Base-by-base conservation (phyloP, 1,139 yeast genomes). In the Candida sp. region DNA sequence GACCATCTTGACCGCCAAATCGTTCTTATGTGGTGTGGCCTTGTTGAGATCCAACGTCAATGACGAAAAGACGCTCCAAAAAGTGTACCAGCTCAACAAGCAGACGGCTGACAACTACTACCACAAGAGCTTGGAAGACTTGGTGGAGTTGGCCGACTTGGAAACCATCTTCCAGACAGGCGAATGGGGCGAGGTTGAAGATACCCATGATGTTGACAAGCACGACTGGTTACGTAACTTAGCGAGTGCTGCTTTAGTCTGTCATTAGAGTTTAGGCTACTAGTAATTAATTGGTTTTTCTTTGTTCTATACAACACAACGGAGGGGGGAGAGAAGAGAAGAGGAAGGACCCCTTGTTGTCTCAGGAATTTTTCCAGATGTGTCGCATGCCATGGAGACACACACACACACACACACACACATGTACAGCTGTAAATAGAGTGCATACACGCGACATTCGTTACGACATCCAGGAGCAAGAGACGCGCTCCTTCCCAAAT, bases 171-270 rank as follows among this genome's bases (percentile, higher is more conserved):
- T 83, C 68, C 99, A 94, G 69, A 90, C 96, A 28, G 85, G 83
- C 39, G 81, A 86, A 63, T 94, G 99, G 99, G 99, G 99, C 39
- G 98, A 94, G 68, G 98, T 94, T 26, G 99, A 94, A 72, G 99
- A 94, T 63, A 92, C 98, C 4, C 99, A 94, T 65, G 99, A 94
- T 67, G 98, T 94, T 17, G 96, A 91, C 63, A 88, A 88, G 67
- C 96, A 86, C 44, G 98, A 94, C 59, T 80, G 96, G 67, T 77
- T 90, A 59, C 83, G 98, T 68, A 86, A 86, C 61, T 78, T 94
- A 48, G 84, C 94, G 33, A 82, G 93, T 59, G 96, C 97, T 34
- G 88, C 92, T n/a, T 70, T 91, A 50, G 69, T 88, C 32, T 59
- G 67, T 47, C 65, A 63, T 50, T 63, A 49, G 42, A 23, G n/a